Evolutionary conservation across 2,329 filamentous ascomycete species (phyloP).

Genomic region (Byssochlamys sp.): DNA sequence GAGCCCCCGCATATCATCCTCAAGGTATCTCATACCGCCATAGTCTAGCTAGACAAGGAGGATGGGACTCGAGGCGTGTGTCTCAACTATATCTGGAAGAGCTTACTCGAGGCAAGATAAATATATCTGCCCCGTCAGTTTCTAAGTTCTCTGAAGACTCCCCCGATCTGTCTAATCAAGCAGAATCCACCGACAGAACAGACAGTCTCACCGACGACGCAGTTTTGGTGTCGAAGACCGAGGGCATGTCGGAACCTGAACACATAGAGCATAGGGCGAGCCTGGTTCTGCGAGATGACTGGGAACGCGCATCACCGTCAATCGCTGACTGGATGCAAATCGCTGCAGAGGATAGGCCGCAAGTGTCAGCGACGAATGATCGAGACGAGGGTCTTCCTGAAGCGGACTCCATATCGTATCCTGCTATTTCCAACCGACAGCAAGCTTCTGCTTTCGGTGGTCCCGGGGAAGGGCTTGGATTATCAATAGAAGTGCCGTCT

Average conservation of each 20-base stretch:
- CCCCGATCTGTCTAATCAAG: constrained; percentile 12
- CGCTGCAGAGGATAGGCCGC: constrained; percentile 29
- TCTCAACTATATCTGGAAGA: constrained; percentile 48
- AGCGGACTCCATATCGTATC: constrained; percentile 16
- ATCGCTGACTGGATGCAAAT: constrained; percentile 41
- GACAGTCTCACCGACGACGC: constrained; percentile 27
- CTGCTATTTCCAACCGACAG: constrained; percentile 11
- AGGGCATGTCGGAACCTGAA: constrained; percentile 18
- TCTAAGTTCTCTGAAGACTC: constrained; percentile 5
- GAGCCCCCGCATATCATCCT: constrained; percentile 27
- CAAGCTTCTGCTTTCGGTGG: constrained; percentile 16
- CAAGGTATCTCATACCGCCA: constrained; percentile 42
- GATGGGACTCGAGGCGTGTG: constrained; percentile 47
- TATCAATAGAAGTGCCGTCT: constrained; percentile 34
- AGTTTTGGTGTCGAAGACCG: constrained; percentile 23
- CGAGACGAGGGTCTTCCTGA: constrained; percentile 6
- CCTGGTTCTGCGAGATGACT: constrained; percentile 37
- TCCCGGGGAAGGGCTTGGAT: constrained; percentile 29
- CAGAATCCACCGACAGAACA: constrained; percentile 10
- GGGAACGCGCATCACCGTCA: constrained; percentile 41
- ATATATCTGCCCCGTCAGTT: constrained; percentile 11
- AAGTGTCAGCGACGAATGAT: constrained; percentile 35
- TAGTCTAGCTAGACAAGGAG: constrained; percentile 43
- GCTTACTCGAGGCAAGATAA: constrained; percentile 27
- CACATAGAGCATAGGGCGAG: constrained; percentile 30